A percentile compares a stretch with the other conserved stretches of the same genome.
These are phyloP conservation scores for Stagonosporopsis cucurbitacearum DNA, from an alignment of 2,329 filamentous ascomycete genomes.

Conservation along the genomic window DNA sequence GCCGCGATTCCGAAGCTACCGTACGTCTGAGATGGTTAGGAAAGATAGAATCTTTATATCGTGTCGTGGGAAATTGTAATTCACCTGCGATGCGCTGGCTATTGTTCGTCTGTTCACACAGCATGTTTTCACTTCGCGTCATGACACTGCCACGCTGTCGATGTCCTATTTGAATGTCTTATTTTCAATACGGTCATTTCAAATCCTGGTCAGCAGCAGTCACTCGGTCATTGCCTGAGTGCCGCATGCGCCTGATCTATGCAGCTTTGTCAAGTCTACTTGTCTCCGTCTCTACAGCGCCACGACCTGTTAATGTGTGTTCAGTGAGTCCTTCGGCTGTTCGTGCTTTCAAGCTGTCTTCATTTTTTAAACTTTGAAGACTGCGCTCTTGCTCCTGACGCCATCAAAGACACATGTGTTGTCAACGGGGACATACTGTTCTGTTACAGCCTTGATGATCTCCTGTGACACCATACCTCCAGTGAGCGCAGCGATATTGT, in stretches of 20 bases:
- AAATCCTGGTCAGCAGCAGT: too few species aligned
- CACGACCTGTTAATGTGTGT: background rate
- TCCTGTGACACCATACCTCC: conserved; percentile 97
- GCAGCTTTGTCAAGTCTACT: too few species aligned
- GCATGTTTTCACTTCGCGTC: background rate
- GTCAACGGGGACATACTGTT: conserved; percentile 69
- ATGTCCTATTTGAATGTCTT: too few species aligned
- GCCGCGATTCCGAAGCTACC: background rate
- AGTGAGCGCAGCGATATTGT: conserved; percentile 86
- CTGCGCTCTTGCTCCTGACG: conserved; percentile 61
- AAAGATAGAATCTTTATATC: background rate
- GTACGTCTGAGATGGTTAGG: too few species aligned
- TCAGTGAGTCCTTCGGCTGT: background rate
- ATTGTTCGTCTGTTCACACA: background rate
- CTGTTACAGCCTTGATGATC: conserved; percentile 85
- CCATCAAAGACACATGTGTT: conserved; percentile 70
- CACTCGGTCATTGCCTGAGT: too few species aligned
- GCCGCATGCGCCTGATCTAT: too few species aligned
- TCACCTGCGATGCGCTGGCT: background rate
- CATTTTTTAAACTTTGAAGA: conserved; percentile 53
- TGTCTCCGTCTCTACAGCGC: background rate
- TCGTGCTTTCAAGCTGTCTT: background rate
- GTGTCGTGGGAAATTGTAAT: background rate
- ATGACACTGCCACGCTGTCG: background rate
- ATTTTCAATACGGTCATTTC: too few species aligned